These are phyloP conservation scores for Gyromitra esculenta DNA, from an alignment of 2,329 filamentous ascomycete genomes.

Conservation along the genomic window DNA sequence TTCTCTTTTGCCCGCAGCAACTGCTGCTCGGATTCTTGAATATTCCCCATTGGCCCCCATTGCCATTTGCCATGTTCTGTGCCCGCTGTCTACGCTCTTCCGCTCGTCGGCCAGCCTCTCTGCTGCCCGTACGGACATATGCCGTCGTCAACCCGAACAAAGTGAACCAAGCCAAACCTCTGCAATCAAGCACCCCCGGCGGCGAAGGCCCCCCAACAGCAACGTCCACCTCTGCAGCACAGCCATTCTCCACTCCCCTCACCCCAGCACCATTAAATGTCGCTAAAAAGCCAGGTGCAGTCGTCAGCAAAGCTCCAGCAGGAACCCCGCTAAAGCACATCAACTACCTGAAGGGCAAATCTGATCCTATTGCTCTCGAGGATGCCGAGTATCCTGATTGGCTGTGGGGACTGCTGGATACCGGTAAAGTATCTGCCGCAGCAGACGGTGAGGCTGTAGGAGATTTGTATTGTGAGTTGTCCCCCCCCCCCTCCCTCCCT, in stretches of 20 bases:
- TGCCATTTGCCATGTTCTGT: conserved; percentile 44
- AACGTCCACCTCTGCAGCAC: conserved; percentile 15
- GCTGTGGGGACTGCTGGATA: conserved; percentile 78
- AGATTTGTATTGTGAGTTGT: conserved; percentile 79
- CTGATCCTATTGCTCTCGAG: conserved; percentile 76
- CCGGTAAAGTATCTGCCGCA: conserved; percentile 65
- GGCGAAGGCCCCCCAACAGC: conserved; percentile 24
- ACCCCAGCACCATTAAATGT: conserved; percentile 17
- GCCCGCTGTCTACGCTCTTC: conserved; percentile 39
- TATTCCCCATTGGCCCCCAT: conserved; percentile 16
- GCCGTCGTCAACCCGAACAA: conserved; percentile 21
- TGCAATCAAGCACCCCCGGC: conserved; percentile 26
- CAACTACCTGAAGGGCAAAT: conserved; percentile 78
- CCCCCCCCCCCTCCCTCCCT: background rate
- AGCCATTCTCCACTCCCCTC: conserved; percentile 34
- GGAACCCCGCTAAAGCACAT: conserved; percentile 78
- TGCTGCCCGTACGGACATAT: conserved; percentile 27
- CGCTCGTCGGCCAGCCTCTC: background rate
- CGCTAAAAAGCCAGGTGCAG: conserved; percentile 5
- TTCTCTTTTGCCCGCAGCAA: conserved; percentile 27
- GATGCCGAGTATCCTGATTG: conserved; percentile 82
- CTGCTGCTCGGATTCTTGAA: conserved; percentile 1
- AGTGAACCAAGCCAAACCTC: conserved; percentile 33
- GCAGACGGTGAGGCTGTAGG: conserved; percentile 68
- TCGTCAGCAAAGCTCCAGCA: conserved; percentile 61